These are phyloP conservation scores for Geranium rotundifolium DNA, from an alignment of 345 rosid species.

Conservation along the genomic window DNA sequence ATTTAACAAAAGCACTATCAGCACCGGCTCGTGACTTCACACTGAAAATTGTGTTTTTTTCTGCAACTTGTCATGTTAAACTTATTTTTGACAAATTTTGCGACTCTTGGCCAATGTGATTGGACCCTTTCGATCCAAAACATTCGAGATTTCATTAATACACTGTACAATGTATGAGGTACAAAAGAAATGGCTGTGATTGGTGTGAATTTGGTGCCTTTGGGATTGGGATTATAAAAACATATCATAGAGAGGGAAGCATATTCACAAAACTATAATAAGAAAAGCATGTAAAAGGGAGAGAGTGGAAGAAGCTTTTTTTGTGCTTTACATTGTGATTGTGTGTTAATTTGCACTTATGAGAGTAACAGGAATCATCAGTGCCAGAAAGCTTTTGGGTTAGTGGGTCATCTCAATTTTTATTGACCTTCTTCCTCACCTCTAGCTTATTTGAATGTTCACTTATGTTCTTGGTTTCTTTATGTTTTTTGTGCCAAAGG, in stretches of 20 bases:
- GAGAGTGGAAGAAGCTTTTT: conserved; percentile 11
- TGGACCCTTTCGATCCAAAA: conserved; percentile 1
- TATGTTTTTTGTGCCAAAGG: not conserved
- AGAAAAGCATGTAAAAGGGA: conserved; percentile 9
- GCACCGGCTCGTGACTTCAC: conserved; percentile 1
- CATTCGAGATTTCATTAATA: not conserved
- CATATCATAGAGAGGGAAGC: conserved; percentile 11
- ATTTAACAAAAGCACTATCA: not conserved
- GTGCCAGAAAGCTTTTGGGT: conserved; percentile 2
- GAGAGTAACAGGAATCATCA: conserved; percentile 11
- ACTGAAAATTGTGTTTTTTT: not conserved
- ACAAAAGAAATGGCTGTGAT: conserved; percentile 3
- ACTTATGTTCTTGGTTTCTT: not conserved
- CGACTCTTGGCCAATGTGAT: not conserved
- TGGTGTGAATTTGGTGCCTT: conserved; percentile 10
- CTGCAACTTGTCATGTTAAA: conserved; percentile 3
- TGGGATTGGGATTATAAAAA: conserved; percentile 7
- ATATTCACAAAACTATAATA: conserved; percentile 18
- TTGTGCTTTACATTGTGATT: conserved; percentile 14
- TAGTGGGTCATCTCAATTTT: conserved; percentile 24
- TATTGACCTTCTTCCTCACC: conserved; percentile 31
- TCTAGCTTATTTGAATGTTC: conserved; percentile 8
- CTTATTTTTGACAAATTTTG: conserved; percentile 1
- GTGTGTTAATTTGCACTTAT: conserved; percentile 22
- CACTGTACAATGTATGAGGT: conserved; percentile 5